These are phyloP conservation scores for Mortierella sp. DNA, from an alignment of 371 early-diverging fungal genomes.

Conservation along the genomic window DNA sequence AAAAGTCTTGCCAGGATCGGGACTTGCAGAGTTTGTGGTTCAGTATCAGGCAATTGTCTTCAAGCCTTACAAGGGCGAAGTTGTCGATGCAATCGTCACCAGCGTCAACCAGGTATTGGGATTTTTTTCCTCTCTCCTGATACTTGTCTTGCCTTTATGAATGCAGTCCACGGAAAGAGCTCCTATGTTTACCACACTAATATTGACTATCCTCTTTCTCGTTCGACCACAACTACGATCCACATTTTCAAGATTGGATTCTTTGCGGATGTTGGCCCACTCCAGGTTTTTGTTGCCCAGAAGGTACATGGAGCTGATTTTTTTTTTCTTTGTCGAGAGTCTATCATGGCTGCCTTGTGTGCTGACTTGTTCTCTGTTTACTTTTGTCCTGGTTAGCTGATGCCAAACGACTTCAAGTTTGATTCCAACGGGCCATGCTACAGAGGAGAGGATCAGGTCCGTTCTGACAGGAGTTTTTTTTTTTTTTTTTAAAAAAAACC, in stretches of 20 bases:
- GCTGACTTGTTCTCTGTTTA: neutral
- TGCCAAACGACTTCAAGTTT: constrained; percentile 90
- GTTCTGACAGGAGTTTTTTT: neutral
- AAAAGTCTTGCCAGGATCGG: constrained; percentile 86
- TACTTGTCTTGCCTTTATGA: neutral
- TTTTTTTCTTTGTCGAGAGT: neutral
- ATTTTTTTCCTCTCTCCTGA: constrained; percentile 12
- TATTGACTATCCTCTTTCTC: neutral
- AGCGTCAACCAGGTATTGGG: constrained; percentile 89
- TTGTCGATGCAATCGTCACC: constrained; percentile 95
- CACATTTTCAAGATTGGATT: constrained; percentile 87
- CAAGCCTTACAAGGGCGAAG: constrained; percentile 97
- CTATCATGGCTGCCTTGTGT: neutral
- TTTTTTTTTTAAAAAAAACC: constrained; percentile 5
- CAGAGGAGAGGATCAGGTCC: constrained; percentile 85
- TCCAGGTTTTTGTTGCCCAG: constrained; percentile 95
- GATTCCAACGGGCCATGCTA: constrained; percentile 91
- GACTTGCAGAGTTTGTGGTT: constrained; percentile 94
- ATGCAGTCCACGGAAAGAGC: neutral
- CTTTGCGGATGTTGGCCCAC: constrained; percentile 97
- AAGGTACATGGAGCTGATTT: constrained; percentile 70
- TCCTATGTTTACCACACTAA: neutral
- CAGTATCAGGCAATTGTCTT: constrained; percentile 97
- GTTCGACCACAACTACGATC: neutral
- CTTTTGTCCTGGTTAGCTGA: constrained; percentile 63